A percentile compares a stretch with the other conserved stretches of the same genome.
These are phyloP conservation scores for Lumnitzera racemosa DNA, from an alignment of 345 rosid species.

Conservation along the genomic window DNA sequence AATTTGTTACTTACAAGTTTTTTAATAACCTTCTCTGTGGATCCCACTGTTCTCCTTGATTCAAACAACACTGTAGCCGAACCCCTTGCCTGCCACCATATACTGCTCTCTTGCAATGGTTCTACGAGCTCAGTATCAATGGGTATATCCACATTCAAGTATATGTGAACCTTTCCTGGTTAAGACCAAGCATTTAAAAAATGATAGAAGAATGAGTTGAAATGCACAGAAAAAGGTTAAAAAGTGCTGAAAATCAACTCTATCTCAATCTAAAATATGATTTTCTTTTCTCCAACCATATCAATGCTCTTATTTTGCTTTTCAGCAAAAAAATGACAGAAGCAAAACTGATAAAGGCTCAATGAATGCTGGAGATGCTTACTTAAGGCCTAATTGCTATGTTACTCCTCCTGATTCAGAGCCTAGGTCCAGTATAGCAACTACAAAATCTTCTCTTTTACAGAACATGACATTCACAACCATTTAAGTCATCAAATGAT, in stretches of 20 bases:
- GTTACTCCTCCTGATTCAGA: no score
- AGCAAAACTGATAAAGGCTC: no score
- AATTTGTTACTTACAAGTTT: background rate
- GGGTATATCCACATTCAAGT: conserved; percentile 59
- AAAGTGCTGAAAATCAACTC: background rate
- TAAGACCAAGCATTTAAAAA: conserved; percentile 6
- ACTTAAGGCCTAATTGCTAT: no score
- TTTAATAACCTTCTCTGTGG: conserved; percentile 56
- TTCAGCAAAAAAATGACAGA: no score
- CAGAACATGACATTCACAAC: no score
- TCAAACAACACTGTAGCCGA: conserved; percentile 43
- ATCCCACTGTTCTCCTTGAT: conserved; percentile 28
- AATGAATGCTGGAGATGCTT: no score
- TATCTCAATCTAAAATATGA: background rate
- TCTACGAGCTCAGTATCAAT: conserved; percentile 60
- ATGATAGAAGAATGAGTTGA: background rate
- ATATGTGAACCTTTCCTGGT: conserved; percentile 65
- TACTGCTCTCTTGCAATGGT: conserved; percentile 65
- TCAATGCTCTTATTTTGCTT: no score
- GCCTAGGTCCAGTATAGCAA: no score
- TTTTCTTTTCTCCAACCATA: background rate
- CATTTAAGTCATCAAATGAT: no score
- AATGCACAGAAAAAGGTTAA: background rate
- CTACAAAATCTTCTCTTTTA: no score
- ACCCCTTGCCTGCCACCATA: conserved; percentile 88